Percentiles rank a stretch among this genome's conserved stretches.
Evolutionary conservation across 768 basidiomycete genomes (phyloP).

Genomic region (Auricularia heimuer): DNA sequence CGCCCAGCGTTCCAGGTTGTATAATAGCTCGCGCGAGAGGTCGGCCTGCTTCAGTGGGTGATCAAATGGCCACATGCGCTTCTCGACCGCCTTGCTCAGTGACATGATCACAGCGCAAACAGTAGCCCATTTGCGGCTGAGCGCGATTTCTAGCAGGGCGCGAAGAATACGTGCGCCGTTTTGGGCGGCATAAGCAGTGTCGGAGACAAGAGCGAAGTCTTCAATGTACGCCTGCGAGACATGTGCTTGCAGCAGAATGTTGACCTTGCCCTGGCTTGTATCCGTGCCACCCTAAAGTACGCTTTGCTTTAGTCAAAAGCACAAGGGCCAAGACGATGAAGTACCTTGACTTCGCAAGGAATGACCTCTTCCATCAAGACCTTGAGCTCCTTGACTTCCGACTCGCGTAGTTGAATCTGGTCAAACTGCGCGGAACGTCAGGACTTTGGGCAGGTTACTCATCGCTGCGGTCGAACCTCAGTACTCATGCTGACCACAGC

Average conservation of each 20-base stretch:
- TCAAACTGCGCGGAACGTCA: slow-evolving; percentile 51
- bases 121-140: slow-evolving; percentile 86
- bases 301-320: not conserved
- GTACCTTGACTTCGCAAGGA: slow-evolving; percentile 66
- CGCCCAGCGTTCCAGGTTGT: slow-evolving; percentile 69
- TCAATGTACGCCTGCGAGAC: slow-evolving; percentile 76
- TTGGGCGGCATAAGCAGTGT: slow-evolving; percentile 87
- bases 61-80: slow-evolving; percentile 89
- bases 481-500: slow-evolving; percentile 81
- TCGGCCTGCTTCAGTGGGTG: slow-evolving; percentile 79
- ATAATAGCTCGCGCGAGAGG: slow-evolving; percentile 67
- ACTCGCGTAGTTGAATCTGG: slow-evolving; percentile 89
- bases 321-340: slow-evolving; percentile 8
- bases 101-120: slow-evolving; percentile 72
- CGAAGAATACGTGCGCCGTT: slow-evolving; percentile 91
- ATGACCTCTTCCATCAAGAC: slow-evolving; percentile 47
- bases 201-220: slow-evolving; percentile 94
- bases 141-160: slow-evolving; percentile 88
- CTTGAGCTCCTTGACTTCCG: slow-evolving; percentile 77
- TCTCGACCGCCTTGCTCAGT: slow-evolving; percentile 89
- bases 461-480: slow-evolving; percentile 45
- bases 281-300: slow-evolving; percentile 48
- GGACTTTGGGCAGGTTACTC: not conserved
- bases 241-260: slow-evolving; percentile 84
- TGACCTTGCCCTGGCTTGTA: slow-evolving; percentile 76